Evolutionary conservation across 2,329 filamentous ascomycete species (phyloP).

Genomic region (Acephala macrosclerotiorum): DNA sequence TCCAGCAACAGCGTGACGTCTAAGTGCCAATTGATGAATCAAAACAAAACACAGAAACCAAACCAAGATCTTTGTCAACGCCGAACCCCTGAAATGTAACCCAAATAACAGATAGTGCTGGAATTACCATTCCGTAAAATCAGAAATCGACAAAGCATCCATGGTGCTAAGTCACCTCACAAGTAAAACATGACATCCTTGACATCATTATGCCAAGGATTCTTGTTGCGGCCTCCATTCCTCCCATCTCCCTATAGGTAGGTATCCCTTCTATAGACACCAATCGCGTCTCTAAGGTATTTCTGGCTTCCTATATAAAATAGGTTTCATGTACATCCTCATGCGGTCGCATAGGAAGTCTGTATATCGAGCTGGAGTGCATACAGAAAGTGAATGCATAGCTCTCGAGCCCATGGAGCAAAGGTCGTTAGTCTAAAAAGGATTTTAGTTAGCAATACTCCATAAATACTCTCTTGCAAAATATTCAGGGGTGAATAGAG

Average conservation of each 20-base stretch:
- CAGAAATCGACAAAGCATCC: too few relatives aligned
- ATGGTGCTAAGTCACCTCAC: conserved; percentile 26
- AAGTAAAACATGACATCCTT: conserved; percentile 48
- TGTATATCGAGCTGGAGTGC: conserved; percentile 87
- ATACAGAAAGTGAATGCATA: conserved; percentile 85
- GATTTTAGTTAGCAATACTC: not conserved
- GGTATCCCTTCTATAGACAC: not conserved
- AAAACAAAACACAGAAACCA: too few relatives aligned
- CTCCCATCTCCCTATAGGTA: not conserved
- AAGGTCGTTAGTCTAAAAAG: conserved; percentile 73
- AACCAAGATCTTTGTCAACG: too few relatives aligned
- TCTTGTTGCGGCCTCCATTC: not conserved
- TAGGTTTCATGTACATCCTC: conserved; percentile 66
- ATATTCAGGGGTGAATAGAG: too few relatives aligned
- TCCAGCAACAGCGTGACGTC: too few relatives aligned
- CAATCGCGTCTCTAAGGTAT: not conserved
- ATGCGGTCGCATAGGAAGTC: conserved; percentile 83
- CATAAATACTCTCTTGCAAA: not conserved
- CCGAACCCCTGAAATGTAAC: too few relatives aligned
- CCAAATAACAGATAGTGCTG: too few relatives aligned
- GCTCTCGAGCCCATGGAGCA: conserved; percentile 84
- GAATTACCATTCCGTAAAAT: too few relatives aligned
- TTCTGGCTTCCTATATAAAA: not conserved
- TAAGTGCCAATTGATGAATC: too few relatives aligned
- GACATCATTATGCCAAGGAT: conserved; percentile 43